These are phyloP conservation scores for Zygoascus bituminiphila DNA, from an alignment of 805 yeast genomes.

Conservation along the genomic window DNA sequence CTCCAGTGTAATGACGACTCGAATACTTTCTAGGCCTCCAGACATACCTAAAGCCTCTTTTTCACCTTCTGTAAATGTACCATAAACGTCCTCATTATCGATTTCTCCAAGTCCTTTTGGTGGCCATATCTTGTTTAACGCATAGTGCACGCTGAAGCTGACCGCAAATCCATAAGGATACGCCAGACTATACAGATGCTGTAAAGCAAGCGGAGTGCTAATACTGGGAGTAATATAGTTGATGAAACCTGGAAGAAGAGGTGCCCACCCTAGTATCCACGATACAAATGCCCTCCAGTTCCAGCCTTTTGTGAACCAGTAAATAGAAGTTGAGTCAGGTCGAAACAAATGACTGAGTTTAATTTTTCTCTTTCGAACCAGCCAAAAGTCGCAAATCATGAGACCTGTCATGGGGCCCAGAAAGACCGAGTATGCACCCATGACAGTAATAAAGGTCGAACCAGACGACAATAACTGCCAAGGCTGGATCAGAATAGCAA, in stretches of 20 bases:
- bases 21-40: background rate
- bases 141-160: conserved; percentile 14
- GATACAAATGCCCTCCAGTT: conserved; percentile 36
- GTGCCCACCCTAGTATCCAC: conserved; percentile 29
- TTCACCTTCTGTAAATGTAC: conserved; percentile 1
- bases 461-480: conserved; percentile 35
- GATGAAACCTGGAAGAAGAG: conserved; percentile 21
- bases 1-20: background rate
- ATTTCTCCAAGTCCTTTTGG: conserved; percentile 19
- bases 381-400: conserved; percentile 32
- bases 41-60: background rate
- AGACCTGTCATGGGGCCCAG: conserved; percentile 35
- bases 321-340: conserved; percentile 29
- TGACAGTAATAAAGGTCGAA: conserved; percentile 29
- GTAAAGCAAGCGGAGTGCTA: conserved; percentile 61
- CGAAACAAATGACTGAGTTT: conserved; percentile 36
- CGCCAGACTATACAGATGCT: conserved; percentile 16
- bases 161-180: conserved; percentile 20
- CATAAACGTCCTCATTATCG: conserved; percentile 34
- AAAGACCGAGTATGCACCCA: conserved; percentile 33
- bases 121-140: conserved; percentile 25
- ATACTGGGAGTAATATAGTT: conserved; percentile 16
- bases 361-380: conserved; percentile 34
- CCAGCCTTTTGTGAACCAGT: conserved; percentile 38
- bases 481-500: conserved; percentile 33